Conservation (phyloP, 345 rosid species). For the Microthlaspi erraticum region DNA sequence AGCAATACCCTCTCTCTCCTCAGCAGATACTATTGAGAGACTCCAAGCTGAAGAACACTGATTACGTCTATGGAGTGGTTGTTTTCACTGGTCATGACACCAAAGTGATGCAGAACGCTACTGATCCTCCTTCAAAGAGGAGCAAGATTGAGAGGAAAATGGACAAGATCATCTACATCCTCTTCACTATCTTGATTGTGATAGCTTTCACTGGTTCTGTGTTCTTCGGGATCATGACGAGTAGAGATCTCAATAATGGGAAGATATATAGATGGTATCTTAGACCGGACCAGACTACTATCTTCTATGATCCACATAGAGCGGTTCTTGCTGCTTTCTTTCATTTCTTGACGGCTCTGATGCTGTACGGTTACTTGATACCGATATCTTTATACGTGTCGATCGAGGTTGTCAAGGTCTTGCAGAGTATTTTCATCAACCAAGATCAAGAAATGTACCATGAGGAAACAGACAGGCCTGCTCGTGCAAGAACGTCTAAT, state of each 20-base stretch:
- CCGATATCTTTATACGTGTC: conserved; percentile 92
- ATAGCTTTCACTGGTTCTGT: conserved; percentile 73
- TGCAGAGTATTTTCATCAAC: conserved; percentile 90
- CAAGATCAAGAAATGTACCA: conserved; percentile 77
- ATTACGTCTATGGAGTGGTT: conserved; percentile 67
- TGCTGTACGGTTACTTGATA: conserved; percentile 91
- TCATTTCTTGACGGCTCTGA: conserved; percentile 87
- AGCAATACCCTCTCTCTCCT: conserved; percentile 62
- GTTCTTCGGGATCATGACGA: conserved; percentile 65
- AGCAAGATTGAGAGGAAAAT: conserved; percentile 85
- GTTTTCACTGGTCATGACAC: conserved; percentile 93
- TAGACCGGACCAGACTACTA: conserved; percentile 61
- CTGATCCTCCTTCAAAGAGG: conserved; percentile 87
- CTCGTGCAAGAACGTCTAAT: conserved; percentile 87
- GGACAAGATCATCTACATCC: conserved; percentile 86
- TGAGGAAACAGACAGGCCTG: conserved; percentile 65
- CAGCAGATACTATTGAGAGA: conserved; percentile 85
- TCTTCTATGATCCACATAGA: conserved; percentile 64
- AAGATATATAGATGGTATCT: conserved; percentile 80
- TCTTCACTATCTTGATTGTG: conserved; percentile 71
- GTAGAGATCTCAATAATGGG: conserved; percentile 54
- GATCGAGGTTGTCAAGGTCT: conserved; percentile 85
- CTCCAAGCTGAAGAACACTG: conserved; percentile 82
- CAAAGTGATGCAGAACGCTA: conserved; percentile 94
- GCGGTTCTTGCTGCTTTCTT: conserved; percentile 67